These are phyloP conservation scores for Ceriops decandra DNA, from an alignment of 345 rosid species.

Conservation along the genomic window DNA sequence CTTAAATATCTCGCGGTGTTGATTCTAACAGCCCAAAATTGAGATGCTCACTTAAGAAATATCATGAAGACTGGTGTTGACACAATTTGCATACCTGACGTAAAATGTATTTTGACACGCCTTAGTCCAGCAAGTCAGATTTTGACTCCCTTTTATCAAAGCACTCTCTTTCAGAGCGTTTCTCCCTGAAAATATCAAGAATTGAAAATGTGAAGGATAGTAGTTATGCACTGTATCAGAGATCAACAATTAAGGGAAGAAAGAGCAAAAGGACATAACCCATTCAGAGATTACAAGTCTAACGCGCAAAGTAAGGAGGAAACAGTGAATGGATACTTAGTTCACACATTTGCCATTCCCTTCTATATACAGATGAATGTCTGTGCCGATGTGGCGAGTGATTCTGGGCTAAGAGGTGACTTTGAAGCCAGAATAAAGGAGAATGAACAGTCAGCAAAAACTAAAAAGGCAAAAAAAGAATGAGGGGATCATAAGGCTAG, in stretches of 20 bases:
- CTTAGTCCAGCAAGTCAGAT: constrained; percentile 37
- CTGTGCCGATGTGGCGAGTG: constrained; percentile 40
- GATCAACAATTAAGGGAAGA: constrained; percentile 4
- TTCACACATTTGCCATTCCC: constrained; percentile 26
- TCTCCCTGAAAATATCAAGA: constrained; percentile 53
- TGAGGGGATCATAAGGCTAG: too few species aligned
- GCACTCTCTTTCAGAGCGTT: constrained; percentile 54
- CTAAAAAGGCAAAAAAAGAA: too few species aligned
- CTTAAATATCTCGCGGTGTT: constrained; percentile 19
- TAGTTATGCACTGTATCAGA: not conserved
- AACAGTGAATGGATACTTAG: constrained; percentile 18
- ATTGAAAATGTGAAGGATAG: constrained; percentile 6
- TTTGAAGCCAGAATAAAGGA: constrained; percentile 64
- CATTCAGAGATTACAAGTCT: constrained; percentile 49
- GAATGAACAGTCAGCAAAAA: constrained; percentile 74
- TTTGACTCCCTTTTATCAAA: constrained; percentile 47
- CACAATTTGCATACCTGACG: constrained; percentile 47
- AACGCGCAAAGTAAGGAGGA: constrained; percentile 35
- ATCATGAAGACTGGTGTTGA: not conserved
- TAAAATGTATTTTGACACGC: constrained; percentile 59
- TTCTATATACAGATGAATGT: constrained; percentile 35
- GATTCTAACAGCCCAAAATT: not conserved
- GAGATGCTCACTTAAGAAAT: not conserved
- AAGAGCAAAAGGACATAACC: constrained; percentile 11
- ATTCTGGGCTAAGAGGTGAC: constrained; percentile 57